A percentile compares a stretch with the other conserved stretches of the same genome.
Evolutionary conservation across 164 flowering plant genomes (phyloP).

Genomic region (Annona cherimola): DNA sequence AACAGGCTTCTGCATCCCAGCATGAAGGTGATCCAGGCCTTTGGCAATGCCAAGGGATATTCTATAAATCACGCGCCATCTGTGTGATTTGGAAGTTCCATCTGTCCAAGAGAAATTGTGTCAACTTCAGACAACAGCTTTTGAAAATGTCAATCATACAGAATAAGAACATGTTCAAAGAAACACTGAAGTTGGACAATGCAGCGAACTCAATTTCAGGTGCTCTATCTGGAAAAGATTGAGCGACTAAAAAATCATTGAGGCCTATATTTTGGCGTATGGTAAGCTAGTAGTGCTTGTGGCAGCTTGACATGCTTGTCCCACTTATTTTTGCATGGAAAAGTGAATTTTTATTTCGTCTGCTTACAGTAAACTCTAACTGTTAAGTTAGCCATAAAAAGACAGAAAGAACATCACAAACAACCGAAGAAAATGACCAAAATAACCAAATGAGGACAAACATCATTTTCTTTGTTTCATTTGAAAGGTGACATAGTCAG

Average conservation of each 20-base stretch:
- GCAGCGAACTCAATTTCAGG: neutral
- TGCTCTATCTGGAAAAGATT: neutral
- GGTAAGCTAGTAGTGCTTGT: too few species aligned
- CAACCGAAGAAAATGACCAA: too few species aligned
- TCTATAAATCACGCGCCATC: conserved; percentile 54
- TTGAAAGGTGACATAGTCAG: too few species aligned
- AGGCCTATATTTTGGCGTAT: neutral
- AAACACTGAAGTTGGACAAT: neutral
- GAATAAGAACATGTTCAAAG: neutral
- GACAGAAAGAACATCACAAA: too few species aligned
- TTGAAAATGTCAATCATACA: neutral
- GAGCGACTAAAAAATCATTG: neutral
- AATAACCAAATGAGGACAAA: too few species aligned
- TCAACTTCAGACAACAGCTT: conserved; percentile 4
- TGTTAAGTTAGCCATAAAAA: too few species aligned
- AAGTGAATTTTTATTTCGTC: too few species aligned
- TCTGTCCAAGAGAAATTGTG: conserved; percentile 31
- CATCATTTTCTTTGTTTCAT: too few species aligned
- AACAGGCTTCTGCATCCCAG: conserved; percentile 51
- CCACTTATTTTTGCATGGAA: too few species aligned
- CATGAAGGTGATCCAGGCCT: conserved; percentile 78
- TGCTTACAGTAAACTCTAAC: too few species aligned
- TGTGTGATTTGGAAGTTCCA: conserved; percentile 42
- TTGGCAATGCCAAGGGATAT: conserved; percentile 66
- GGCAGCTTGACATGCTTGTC: too few species aligned